Base-by-base conservation (phyloP, 495 filamentous ascomycete genomes). In the Lophiotrema nucula region DNA sequence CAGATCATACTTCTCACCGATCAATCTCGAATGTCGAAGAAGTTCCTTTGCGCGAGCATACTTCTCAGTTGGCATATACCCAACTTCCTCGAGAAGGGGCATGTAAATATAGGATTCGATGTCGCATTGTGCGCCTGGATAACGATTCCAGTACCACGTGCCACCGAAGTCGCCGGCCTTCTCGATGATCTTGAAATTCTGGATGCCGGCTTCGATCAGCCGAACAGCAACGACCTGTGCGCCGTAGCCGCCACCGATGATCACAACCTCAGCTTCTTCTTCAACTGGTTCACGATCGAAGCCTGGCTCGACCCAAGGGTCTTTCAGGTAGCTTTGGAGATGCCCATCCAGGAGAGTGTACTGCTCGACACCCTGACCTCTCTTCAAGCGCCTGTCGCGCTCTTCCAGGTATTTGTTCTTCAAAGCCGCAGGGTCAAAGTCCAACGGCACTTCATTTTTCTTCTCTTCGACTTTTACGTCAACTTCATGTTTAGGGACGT, bases 51-150 rank as follows among this genome's bases (percentile, higher is more conserved):
- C 61, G 4, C 46, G 39, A 16, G 66, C 51, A 44, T 67, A 70
- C 42, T 69, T 68, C 13, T 65, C 42, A 5, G 58, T 65, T 3
- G 69, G 69, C 56, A 69, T 64, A 37, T 69, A 71, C 18, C 56
- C 62, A 1, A 48, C 53, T 38, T 69, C 67, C 42, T 69, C 67
- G 2, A 69, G 56, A 1, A 69, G 46, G 10, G 69, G 67, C 54
- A 69, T 46, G 38, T 71, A 69, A 27, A 69, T 55, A 52, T 69
- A 71, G 0, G 37, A 46, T 48, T 69, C 67, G 11, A 65, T 55
- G 56, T 71, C 67, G 53, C 67, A 66, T 44, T 53, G 49, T n/a
- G 54, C 38, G 12, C 65, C 61, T 8, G 62, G 65, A 37, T 69
- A 67, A 6, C 60, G 55, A 28, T 65, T 65, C 56, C 56, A 63